Evolutionary conservation across 2,329 filamentous ascomycete species (phyloP), one percentile per base, ranked within the genome.

Genomic region (Aschersonia sp.): DNA sequence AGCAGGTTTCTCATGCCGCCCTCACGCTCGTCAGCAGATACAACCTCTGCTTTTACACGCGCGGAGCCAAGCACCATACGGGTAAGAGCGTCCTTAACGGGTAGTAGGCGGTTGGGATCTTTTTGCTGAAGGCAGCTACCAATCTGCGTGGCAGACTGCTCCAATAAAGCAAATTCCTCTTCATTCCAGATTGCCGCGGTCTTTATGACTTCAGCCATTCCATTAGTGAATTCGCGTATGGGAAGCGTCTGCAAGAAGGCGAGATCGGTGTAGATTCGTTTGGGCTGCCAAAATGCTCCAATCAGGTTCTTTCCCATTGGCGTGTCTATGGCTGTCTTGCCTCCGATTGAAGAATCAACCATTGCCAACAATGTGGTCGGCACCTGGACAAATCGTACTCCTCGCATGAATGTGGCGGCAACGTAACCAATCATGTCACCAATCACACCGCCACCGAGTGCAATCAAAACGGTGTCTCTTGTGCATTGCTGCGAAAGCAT

Each of bases 401-500:
- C 92, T 56, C 92, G 83, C 92, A 98, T 98, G 68, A 97, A 98
- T 39, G 92, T 98, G 40, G 92, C 88, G 29, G 92, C 92, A 46
- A 97, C 88, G 63, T 94, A 98, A 46, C 92, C 92, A 53, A 95
- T 89, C 84, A 98, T 85, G 65, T 98, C 92, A 33, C 92, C 92
- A 65, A 98, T 96, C 51, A 98, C 92, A 49, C 92, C 92, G 54
- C 92, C 92, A 33, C 92, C 92, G 8, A 98, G 76, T 30, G 92
- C 92, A 62, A 98, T 86, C 50, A 98, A 82, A 53, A 98, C 86
- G 0, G 88, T 95, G 65, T 98, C 92, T 56, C 92, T 77, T 30
- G 89, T 94, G 69, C 92, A 98, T 82, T 83, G 81, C 58, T 95
- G 80, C 55, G 81, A 78, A 50, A 97, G 73, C 78, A 98, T 83